Base-by-base conservation (phyloP, 2,329 filamentous ascomycete genomes). In the Microascus cirrosus region DNA sequence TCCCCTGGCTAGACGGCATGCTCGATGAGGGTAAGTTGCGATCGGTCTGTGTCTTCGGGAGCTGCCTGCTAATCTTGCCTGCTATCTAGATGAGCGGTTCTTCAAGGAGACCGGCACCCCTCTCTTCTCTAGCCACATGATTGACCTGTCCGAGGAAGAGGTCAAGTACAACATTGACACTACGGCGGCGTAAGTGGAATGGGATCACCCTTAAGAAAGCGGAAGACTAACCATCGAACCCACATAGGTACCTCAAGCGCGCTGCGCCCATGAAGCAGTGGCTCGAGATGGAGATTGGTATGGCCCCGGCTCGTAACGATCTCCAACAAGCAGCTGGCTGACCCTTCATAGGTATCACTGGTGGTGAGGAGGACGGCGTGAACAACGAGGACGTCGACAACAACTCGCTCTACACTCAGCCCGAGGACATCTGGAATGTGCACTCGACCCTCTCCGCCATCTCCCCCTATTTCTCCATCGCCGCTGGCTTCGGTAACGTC, bases 401-500 rank as follows among this genome's bases (percentile, higher is more conserved):
- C 56, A 45, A 32, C 34, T 59, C 57, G 4, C 53, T 53, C 34
- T 94, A 95, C 83, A 97, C 93, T 54, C 94, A 99, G 78, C 93
- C 93, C 65, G 90, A 96, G 80, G 93, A 96, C 69, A 95, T 96
- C 74, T 87, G 89, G 77, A 81, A 86, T 70, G 95, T 96, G 78
- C 89, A 93, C 82, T 85, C 92, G 75, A 84, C 88, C 59, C 85
- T 99, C 65, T 80, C 83, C 63, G 79, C 88, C 65, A 91, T 97
- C 79, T 93, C 87, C 65, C 88, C 90, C 65, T 95, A 95, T 84
- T 99, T 97, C 84, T 95, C 90, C 71, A 96, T 97, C 68, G 93
- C 93, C 65, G 94, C 94, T 69, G 94, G 91, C 66, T 99, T 99
- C 79, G 94, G 94, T 66, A 99, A 99, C 75, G 94, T 97, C 61